Evolutionary conservation across 768 basidiomycete species (phyloP).

Genomic region (Naematelia encephala): DNA sequence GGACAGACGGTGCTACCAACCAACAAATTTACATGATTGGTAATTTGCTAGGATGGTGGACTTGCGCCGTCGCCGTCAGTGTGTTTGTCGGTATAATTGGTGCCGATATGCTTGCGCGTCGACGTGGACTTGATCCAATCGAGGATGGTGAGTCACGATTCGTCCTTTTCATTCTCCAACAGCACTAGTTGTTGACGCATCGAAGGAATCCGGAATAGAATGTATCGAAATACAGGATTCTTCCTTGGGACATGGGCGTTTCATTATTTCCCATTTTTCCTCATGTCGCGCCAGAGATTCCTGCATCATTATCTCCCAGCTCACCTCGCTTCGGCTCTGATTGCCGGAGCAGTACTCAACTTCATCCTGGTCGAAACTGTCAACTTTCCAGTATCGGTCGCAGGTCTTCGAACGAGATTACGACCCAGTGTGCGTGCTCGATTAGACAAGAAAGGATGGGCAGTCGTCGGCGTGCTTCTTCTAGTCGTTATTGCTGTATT

Average conservation of each 20-base stretch:
- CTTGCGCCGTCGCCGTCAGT: slow-evolving; percentile 76
- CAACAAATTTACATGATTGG: slow-evolving; percentile 97
- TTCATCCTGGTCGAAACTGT: slow-evolving; percentile 85
- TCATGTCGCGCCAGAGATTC: slow-evolving; percentile 95
- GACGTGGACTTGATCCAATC: slow-evolving; percentile 78
- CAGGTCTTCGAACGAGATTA: slow-evolving; percentile 65
- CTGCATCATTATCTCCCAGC: slow-evolving; percentile 97
- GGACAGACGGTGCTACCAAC: slow-evolving; percentile 76
- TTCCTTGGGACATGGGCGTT: slow-evolving; percentile 92
- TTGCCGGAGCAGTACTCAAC: slow-evolving; percentile 87
- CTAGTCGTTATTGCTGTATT: slow-evolving; percentile 57
- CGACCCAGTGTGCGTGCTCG: slow-evolving; percentile 62
- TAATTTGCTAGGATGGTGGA: slow-evolving; percentile 93
- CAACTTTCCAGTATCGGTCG: slow-evolving; percentile 80
- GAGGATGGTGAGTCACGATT: slow-evolving; percentile 67
- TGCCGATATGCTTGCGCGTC: slow-evolving; percentile 83
- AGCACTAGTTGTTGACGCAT: no score
- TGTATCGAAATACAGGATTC: slow-evolving; percentile 94
- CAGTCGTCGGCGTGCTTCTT: slow-evolving; percentile 62
- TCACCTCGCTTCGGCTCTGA: slow-evolving; percentile 84
- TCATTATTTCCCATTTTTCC: slow-evolving; percentile 96
- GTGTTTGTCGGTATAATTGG: slow-evolving; percentile 85
- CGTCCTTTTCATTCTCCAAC: not conserved
- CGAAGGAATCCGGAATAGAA: slow-evolving; percentile 81
- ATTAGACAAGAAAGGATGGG: slow-evolving; percentile 58